Base-by-base conservation (phyloP, 495 filamentous ascomycete genomes). In the Xylaria scruposa region DNA sequence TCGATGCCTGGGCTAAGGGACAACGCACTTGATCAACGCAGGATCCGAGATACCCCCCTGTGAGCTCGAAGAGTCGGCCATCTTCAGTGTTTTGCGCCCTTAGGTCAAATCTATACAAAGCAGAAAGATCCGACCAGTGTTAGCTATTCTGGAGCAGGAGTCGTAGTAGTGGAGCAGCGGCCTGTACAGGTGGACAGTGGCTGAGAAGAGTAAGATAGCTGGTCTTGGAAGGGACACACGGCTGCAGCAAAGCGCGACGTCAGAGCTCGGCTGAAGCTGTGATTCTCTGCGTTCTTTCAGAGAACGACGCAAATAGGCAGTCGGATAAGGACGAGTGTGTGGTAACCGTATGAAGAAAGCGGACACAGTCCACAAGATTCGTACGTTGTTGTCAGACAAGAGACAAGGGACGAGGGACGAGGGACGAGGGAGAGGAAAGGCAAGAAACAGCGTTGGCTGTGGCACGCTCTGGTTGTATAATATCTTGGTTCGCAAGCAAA, bases 21-120 rank as follows among this genome's bases (percentile, higher is more conserved):
- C 54, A 31, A 74, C 75, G 68, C 79, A 89, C 87, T 87, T 88
- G 80, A 89, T 89, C 71, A 89, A 85, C 56, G 85, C 84, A 64
- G 87, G 87, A 78, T 89, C 87, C 69, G 87, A 88, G 78, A 89
- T 89, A 68, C 87, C 87, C 60, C 86, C 86, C 71, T 77, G 77
- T 31, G 80, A 80, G 72, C 75, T 73, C 71, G 87, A 76, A 72
- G 81, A 74, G 36, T 75, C 77, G 53, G 77, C 31, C 77, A 77
- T 79, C 54, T 74, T 76, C 38, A 49, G 36, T 67, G 46, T 69
- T 26, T 31, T 65, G 36, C 26, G n/a, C 60, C 24, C 24, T 15
- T 8, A 21, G 46, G 46, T 38, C 24, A n/a, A 38, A 10, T 61
- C n/a, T 21, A 12, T 3, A n/a, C n/a, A 33, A 46, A 68, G 53